phyloP scores from a whole-genome alignment of 2,329 filamentous ascomycete genomes.

The Monosporascus sp. region DNA sequence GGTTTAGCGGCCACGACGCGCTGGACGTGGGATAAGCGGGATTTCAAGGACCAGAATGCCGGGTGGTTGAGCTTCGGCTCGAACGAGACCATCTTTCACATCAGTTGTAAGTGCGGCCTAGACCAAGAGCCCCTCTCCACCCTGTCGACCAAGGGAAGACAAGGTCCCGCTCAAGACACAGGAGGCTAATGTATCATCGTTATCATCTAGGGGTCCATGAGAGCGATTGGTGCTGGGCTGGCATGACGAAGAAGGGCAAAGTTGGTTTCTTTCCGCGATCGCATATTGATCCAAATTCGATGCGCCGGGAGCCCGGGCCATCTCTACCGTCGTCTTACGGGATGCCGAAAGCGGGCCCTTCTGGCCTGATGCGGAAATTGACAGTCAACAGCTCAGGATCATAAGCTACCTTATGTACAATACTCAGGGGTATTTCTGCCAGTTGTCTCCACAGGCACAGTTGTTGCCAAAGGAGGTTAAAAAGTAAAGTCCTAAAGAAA shows the following conservation, averaged over 20 bases:
- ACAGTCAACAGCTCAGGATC: not conserved
- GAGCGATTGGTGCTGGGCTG: constrained; percentile 53
- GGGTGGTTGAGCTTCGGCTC: constrained; percentile 36
- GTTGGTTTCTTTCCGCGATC: constrained; percentile 48
- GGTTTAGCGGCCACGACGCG: constrained; percentile 22
- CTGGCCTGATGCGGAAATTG: not conserved
- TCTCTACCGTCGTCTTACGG: not conserved
- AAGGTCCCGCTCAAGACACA: not conserved
- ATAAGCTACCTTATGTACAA: not conserved
- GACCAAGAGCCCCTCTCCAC: not conserved
- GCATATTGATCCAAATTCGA: constrained; percentile 40
- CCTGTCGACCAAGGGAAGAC: not conserved
- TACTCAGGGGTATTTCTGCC: not conserved
- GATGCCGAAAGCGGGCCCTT: not conserved
- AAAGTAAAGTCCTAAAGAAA: too few relatives aligned
- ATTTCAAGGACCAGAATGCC: constrained; percentile 19
- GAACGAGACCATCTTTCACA: constrained; percentile 42
- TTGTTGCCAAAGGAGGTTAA: too few relatives aligned
- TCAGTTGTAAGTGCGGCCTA: constrained; percentile 38
- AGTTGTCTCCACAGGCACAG: too few relatives aligned
- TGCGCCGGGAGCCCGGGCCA: constrained; percentile 30
- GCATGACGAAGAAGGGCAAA: constrained; percentile 45
- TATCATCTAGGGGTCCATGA: constrained; percentile 33
- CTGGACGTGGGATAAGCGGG: constrained; percentile 31
- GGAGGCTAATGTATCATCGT: not conserved